Percentiles rank a stretch among this genome's conserved stretches.
Conservation (phyloP, 257 asterid genomes). For the Voacanga thouarsii region DNA sequence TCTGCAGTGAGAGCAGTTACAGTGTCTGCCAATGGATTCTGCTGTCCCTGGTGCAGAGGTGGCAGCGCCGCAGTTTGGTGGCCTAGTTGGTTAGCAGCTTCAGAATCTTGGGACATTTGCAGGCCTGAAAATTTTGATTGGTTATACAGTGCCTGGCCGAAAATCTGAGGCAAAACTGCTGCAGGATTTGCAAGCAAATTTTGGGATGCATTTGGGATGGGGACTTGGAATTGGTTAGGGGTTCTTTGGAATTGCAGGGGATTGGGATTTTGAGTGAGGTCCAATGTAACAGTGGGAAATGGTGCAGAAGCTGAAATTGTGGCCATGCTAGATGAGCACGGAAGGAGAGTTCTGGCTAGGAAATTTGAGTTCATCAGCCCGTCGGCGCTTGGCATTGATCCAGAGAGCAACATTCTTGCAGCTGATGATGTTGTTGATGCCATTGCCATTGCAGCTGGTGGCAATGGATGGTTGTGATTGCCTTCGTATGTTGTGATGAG, state of each 20-base stretch:
- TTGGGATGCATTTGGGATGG: constrained; percentile 45
- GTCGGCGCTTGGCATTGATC: constrained; percentile 86
- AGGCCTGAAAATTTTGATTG: constrained; percentile 79
- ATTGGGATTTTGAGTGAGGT: constrained; percentile 79
- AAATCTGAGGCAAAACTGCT: constrained; percentile 61
- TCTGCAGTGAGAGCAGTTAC: constrained; percentile 61
- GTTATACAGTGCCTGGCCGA: constrained; percentile 66
- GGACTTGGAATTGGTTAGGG: constrained; percentile 45
- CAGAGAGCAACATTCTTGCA: constrained; percentile 82
- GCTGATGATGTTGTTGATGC: constrained; percentile 96
- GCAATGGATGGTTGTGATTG: constrained; percentile 87
- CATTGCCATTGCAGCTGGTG: constrained; percentile 98
- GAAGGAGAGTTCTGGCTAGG: constrained; percentile 75
- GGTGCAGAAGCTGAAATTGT: constrained; percentile 96
- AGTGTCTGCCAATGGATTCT: constrained; percentile 52
- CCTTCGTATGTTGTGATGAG: constrained; percentile 91
- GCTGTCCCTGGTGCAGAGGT: constrained; percentile 39
- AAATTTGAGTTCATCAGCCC: constrained; percentile 74
- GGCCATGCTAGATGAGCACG: constrained; percentile 88
- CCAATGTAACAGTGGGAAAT: constrained; percentile 85
- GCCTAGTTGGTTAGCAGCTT: constrained; percentile 17
- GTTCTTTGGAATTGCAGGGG: constrained; percentile 37
- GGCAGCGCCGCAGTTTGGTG: constrained; percentile 15
- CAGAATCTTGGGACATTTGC: constrained; percentile 64
- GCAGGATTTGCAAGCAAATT: constrained; percentile 34